phyloP scores from a whole-genome alignment of 306 rosid species.

The Casuarina cunninghamiana region DNA sequence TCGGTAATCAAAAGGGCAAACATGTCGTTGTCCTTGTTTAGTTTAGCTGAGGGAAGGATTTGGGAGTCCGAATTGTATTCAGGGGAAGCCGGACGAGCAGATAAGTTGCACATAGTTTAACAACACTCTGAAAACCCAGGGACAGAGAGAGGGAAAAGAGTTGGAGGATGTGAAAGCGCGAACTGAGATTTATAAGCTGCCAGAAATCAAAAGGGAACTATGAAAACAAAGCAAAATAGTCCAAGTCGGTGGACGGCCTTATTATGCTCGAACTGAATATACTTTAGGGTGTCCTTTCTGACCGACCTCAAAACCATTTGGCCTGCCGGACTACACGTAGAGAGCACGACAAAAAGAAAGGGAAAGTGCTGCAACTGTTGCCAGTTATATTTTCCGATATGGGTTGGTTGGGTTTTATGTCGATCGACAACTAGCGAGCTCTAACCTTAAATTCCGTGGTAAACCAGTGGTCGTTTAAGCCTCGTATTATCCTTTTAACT shows the following conservation, averaged over 20 bases:
- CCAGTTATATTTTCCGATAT: no score
- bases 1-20: constrained; percentile 41
- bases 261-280: background rate
- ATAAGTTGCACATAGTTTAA: constrained; percentile 36
- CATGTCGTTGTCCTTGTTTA: constrained; percentile 26
- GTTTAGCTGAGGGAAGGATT: constrained; percentile 24
- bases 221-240: no score
- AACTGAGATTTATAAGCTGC: background rate
- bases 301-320: no score
- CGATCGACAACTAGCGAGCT: no score
- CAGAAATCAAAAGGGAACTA: background rate
- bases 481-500: no score
- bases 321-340: no score
- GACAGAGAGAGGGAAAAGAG: constrained; percentile 16
- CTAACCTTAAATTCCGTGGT: no score
- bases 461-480: no score
- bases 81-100: constrained; percentile 26
- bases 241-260: background rate
- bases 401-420: no score
- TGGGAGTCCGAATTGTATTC: constrained; percentile 31
- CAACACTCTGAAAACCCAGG: background rate
- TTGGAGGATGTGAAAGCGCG: constrained; percentile 7
- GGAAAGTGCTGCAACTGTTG: no score
- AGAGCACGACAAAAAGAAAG: no score
- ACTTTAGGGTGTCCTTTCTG: no score